Evolutionary conservation across 768 basidiomycete genomes (phyloP), one percentile per base, ranked within the genome.

Genomic region (Lenzites betulinus): DNA sequence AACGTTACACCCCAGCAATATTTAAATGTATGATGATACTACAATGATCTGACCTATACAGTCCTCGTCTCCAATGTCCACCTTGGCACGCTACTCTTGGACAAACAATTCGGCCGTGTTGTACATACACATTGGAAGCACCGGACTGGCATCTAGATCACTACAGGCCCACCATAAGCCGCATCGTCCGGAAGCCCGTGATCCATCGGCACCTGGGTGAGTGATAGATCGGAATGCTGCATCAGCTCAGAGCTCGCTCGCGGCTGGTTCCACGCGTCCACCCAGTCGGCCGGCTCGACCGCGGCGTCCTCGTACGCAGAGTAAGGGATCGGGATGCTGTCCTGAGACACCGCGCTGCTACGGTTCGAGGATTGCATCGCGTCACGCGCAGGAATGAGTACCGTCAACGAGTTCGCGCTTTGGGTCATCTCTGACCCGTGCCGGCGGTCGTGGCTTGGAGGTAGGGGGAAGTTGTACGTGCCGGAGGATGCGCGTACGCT

Each of bases 211-310:
- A 11, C 30, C 30, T 4, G 11, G 30, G 30, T 33, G 11, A 4
- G 30, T 39, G 38, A 39, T 13, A 39, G 15, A 39, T 39, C 38
- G 15, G 6, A 18, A 16, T 39, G 38, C 18, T 39, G 53, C 53
- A 54, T 46, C 20, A 46, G 53, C 43, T 54, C 53, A 7, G 53
- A 54, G 30, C 53, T 54, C n/a, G 53, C 25, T 8, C 53, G 26
- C 9, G 53, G 53, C 11, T 33, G 18, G 13, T 44, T 44, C 42
- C 43, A 33, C 20, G 30, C 30, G n/a, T 35, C 42, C 2, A 15
- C 22, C 43, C 53, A 54, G 20, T 54, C 53, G 4, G 13, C 33
- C 1, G 53, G 53, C 7, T 43, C 20, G 28, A 54, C 30, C 4
- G 42, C 18, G 7, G 39, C 9, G 28, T 44, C 42, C 18, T 33